Evolutionary conservation across 2,329 filamentous ascomycete genomes (phyloP).

Genomic region (Aureobasidium sp.): DNA sequence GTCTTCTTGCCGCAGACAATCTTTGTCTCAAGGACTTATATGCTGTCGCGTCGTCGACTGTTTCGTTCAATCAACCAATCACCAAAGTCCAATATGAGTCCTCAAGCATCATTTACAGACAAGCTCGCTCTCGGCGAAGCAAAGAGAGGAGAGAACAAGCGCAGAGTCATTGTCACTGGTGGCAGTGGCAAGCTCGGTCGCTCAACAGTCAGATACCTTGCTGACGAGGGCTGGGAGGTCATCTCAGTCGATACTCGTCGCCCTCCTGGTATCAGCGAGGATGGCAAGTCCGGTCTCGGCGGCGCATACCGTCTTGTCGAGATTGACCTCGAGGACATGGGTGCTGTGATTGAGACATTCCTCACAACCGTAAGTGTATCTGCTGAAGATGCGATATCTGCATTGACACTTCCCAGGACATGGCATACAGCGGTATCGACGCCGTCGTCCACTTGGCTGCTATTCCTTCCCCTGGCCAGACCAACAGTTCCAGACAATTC

Average conservation of each 20-base stretch:
- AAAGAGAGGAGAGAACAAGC: slow-evolving; percentile 19
- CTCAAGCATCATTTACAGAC: slow-evolving; percentile 20
- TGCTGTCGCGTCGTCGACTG: neutral
- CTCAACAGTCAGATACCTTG: slow-evolving; percentile 22
- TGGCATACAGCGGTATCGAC: slow-evolving; percentile 22
- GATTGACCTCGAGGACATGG: slow-evolving; percentile 23
- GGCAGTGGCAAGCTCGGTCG: slow-evolving; percentile 23
- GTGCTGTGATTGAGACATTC: slow-evolving; percentile 22
- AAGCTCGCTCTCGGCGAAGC: slow-evolving; percentile 22
- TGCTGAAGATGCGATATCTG: too few species aligned
- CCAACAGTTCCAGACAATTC: slow-evolving; percentile 22
- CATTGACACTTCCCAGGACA: slow-evolving; percentile 13
- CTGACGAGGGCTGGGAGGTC: slow-evolving; percentile 24
- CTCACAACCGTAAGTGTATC: slow-evolving; percentile 14
- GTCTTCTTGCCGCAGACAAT: neutral
- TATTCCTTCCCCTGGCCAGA: slow-evolving; percentile 23
- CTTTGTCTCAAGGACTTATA: neutral
- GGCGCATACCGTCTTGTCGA: slow-evolving; percentile 22
- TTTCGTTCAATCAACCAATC: neutral
- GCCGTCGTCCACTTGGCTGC: slow-evolving; percentile 23
- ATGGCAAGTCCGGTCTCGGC: slow-evolving; percentile 22
- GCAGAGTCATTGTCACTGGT: slow-evolving; percentile 22
- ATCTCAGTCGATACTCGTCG: slow-evolving; percentile 22
- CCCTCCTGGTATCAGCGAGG: slow-evolving; percentile 21
- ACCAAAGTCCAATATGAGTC: neutral